phyloP scores from a whole-genome alignment of 129 eudicot genomes.

The Logfia minima region DNA sequence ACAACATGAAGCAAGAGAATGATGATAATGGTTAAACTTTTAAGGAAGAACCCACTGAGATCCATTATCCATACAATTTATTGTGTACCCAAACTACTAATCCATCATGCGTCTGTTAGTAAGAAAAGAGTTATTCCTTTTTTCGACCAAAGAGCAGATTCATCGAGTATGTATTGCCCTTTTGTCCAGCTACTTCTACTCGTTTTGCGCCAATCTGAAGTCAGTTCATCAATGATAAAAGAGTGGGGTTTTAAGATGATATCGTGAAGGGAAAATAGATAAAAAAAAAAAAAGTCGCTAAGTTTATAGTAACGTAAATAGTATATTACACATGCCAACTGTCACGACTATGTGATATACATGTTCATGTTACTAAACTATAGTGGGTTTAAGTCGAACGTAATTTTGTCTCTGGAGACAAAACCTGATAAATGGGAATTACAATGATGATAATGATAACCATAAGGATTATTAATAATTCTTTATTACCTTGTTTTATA shows the following conservation, averaged over 20 bases:
- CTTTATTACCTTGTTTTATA: too few relatives aligned
- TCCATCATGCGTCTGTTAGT: background rate
- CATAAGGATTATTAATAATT: too few relatives aligned
- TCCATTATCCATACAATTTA: background rate
- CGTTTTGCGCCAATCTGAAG: constrained; percentile 74
- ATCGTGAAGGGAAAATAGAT: background rate
- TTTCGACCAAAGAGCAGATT: constrained; percentile 71
- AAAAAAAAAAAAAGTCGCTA: background rate
- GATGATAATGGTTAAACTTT: background rate
- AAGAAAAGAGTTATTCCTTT: constrained; percentile 39
- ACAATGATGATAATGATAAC: background rate
- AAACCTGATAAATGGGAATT: background rate
- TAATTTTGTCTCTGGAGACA: background rate
- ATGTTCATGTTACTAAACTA: background rate
- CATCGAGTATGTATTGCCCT: constrained; percentile 82
- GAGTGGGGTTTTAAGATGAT: background rate
- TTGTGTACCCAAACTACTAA: background rate
- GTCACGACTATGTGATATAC: background rate
- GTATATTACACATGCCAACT: background rate
- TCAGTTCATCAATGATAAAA: constrained; percentile 14
- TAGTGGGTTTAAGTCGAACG: background rate
- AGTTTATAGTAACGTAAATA: background rate
- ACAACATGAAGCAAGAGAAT: background rate
- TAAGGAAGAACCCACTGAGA: background rate
- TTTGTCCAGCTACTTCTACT: constrained; percentile 76